Evolutionary conservation across 2,329 filamentous ascomycete genomes (phyloP).

Genomic region (Monilinia fructicola): DNA sequence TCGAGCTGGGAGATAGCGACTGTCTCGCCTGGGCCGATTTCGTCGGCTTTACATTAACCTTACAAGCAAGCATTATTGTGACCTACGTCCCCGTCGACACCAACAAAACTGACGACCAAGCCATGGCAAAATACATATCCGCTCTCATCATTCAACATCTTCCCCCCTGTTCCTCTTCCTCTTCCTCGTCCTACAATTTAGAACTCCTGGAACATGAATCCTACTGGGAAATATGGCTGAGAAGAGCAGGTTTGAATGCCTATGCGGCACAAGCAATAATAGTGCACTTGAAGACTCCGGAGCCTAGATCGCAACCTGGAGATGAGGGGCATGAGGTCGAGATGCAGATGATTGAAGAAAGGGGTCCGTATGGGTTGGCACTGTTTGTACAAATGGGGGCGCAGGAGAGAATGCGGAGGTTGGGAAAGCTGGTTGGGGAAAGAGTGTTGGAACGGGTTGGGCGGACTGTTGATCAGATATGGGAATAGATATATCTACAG

Average conservation of each 20-base stretch:
- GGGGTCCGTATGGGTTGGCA: constrained; percentile 46
- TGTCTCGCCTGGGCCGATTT: constrained; percentile 38
- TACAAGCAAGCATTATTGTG: constrained; percentile 45
- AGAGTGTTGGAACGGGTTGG: constrained; percentile 54
- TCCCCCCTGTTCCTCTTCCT: not conserved
- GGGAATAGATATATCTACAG: constrained; percentile 26
- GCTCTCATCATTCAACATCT: constrained; percentile 49
- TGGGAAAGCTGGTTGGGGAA: constrained; percentile 53
- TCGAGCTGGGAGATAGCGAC: constrained; percentile 34
- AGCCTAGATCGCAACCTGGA: constrained; percentile 25
- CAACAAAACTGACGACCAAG: constrained; percentile 43
- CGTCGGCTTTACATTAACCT: constrained; percentile 36
- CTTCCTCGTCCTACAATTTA: not conserved
- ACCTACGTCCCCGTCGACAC: constrained; percentile 45
- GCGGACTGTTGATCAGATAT: constrained; percentile 49
- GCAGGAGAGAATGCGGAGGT: constrained; percentile 50
- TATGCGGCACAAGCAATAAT: constrained; percentile 69
- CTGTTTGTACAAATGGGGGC: constrained; percentile 57
- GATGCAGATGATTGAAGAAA: not conserved
- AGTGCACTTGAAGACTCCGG: constrained; percentile 45
- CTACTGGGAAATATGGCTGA: constrained; percentile 65
- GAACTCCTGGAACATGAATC: constrained; percentile 58
- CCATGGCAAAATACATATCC: constrained; percentile 56
- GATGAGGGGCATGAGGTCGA: constrained; percentile 26
- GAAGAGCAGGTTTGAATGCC: constrained; percentile 65